Evolutionary conservation across 345 rosid species (phyloP), one percentile per base, ranked within the genome.

Genomic region (Hypericum perforatum): DNA sequence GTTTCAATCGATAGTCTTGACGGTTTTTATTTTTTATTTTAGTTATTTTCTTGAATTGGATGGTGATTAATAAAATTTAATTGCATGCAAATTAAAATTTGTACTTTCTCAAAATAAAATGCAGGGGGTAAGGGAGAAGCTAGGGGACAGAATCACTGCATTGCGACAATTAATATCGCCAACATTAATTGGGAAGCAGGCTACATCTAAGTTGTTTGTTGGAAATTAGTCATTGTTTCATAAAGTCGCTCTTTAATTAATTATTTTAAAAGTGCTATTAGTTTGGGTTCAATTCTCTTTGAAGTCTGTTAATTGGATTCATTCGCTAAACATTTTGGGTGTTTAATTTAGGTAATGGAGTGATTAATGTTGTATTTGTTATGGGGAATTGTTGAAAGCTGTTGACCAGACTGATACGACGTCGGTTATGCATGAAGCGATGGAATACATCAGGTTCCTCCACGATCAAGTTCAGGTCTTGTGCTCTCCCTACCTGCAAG

Each of bases 121-220:
- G 22, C 54, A 82, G 89, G 75, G 57, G 36, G 79, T 75, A 64
- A 87, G 77, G 59, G 87, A 76, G 78, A 85, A 68, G 69, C 61
- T 87, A 7, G 98, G 98, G 40, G 95, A 91, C 57, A 63, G 94
- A 73, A 77, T 91, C 51, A 54, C 82, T 39, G 68, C 85, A 13
- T 70, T 91, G 73, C 96, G 85, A 74, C 95, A 81, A 61, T 74
- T 87, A 54, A 96, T 91, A 29, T 91, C 96, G 45, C 98, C 96
- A 10, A 47, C 37, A 22, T 3, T 45, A 32, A 5, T 46, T 13
- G 0, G 9, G 41, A 37, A 49, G 58, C 38, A 56, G 5, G 14
- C 11, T 44, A 9, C 22, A 29, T n/a, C 5, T 16, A 38, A 39
- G 38, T 15, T 43, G 13, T 37, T 13, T 16, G 4, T 6, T 16